Evolutionary conservation across 805 yeast genomes (phyloP).

Genomic region (Komagataella ulmi): DNA sequence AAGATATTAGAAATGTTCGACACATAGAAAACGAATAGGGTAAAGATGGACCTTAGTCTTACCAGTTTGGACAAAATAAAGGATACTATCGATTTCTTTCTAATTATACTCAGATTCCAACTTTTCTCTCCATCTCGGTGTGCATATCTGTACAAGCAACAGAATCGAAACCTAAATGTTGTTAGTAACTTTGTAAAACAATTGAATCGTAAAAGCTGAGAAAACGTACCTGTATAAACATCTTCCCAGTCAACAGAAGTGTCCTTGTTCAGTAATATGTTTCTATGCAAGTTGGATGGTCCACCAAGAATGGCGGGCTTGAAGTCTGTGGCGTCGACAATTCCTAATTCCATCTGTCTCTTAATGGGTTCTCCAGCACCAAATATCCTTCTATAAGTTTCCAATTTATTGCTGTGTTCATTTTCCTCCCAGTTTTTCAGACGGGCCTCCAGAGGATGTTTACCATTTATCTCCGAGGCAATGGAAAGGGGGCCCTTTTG

Average conservation of each 20-base stretch:
- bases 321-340: constrained; percentile 58
- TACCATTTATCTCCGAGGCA: constrained; percentile 51
- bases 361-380: constrained; percentile 93
- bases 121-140: constrained; percentile 52
- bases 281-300: constrained; percentile 48
- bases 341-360: constrained; percentile 76
- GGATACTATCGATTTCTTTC: background rate
- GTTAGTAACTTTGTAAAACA: constrained; percentile 18
- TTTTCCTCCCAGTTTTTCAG: constrained; percentile 69
- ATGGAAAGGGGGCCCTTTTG: constrained; percentile 51
- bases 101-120: constrained; percentile 27
- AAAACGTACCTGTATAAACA: constrained; percentile 35
- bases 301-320: constrained; percentile 55
- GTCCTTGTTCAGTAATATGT: constrained; percentile 71
- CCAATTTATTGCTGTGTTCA: constrained; percentile 57
- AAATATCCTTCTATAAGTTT: constrained; percentile 67
- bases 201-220: constrained; percentile 11
- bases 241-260: constrained; percentile 87
- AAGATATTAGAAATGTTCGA: background rate
- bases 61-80: background rate
- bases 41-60: background rate
- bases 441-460: constrained; percentile 80
- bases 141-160: constrained; percentile 38
- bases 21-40: background rate
- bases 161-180: background rate